phyloP scores from a whole-genome alignment of 495 filamentous ascomycete genomes.

The Tuber umbilicatum region DNA sequence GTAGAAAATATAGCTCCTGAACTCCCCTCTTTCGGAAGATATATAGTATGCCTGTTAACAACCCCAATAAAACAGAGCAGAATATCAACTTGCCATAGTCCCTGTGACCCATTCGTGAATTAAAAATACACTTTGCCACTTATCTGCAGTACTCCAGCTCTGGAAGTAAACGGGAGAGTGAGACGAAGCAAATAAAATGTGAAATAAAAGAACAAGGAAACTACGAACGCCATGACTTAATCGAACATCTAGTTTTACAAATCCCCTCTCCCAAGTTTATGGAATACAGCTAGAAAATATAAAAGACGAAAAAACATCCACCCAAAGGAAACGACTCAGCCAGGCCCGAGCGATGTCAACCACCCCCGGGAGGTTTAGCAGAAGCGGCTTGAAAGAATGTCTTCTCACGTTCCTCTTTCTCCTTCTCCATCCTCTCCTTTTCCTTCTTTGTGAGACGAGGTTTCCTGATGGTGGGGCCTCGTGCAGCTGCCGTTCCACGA shows the following conservation, averaged over 20 bases:
- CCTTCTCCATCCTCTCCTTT: conserved; percentile 55
- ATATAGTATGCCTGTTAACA: background rate
- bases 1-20: background rate
- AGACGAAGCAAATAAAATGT: conserved; percentile 43
- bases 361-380: conserved; percentile 15
- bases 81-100: background rate
- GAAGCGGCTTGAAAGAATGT: conserved; percentile 27
- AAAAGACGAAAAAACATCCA: conserved; percentile 15
- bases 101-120: background rate
- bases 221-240: conserved; percentile 27
- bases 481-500: conserved; percentile 69
- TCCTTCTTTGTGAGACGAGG: conserved; percentile 73
- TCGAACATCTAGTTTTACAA: conserved; percentile 39
- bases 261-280: conserved; percentile 11
- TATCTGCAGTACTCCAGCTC: background rate
- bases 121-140: conserved; percentile 4
- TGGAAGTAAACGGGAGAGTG: conserved; percentile 22
- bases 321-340: conserved; percentile 14
- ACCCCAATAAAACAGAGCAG: background rate
- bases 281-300: conserved; percentile 11
- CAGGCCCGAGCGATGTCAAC: background rate
- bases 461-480: conserved; percentile 68
- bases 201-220: conserved; percentile 32
- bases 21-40: background rate
- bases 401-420: conserved; percentile 63